Conservation (phyloP, 176 grass and related monocot genomes). For the Zoysia japonica region DNA sequence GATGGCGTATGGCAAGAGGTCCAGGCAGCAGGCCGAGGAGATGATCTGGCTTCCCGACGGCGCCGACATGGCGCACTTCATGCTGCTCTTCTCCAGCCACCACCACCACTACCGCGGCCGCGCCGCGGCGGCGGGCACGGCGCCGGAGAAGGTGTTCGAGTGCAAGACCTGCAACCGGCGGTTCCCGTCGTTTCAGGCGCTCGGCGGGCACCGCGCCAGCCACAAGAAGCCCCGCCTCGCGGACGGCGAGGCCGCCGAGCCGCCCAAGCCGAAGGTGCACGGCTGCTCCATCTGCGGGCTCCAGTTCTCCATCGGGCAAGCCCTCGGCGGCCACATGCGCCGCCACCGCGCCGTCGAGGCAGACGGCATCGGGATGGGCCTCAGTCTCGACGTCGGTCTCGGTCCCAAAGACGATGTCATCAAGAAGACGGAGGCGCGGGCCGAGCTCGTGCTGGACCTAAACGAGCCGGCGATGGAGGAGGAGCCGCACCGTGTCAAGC, state of each 20-base stretch:
- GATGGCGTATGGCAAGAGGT: constrained; percentile 67
- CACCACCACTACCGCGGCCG: background rate
- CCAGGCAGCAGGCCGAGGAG: constrained; percentile 44
- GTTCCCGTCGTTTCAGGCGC: constrained; percentile 92
- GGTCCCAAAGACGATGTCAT: background rate
- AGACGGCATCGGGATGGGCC: constrained; percentile 25
- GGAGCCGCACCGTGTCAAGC: constrained; percentile 37
- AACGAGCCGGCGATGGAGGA: constrained; percentile 63
- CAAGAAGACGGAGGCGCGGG: constrained; percentile 5
- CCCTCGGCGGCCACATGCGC: constrained; percentile 94
- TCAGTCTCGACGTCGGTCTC: constrained; percentile 20
- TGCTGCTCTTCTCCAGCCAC: constrained; percentile 63
- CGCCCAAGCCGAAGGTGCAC: constrained; percentile 72
- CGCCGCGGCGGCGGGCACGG: background rate
- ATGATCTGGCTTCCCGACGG: constrained; percentile 46
- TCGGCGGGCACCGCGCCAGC: constrained; percentile 92
- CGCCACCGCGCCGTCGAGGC: constrained; percentile 59
- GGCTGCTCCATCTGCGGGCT: constrained; percentile 93
- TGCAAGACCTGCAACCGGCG: constrained; percentile 87
- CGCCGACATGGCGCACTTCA: constrained; percentile 58
- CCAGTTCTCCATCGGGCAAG: constrained; percentile 91
- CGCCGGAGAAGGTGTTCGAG: constrained; percentile 70
- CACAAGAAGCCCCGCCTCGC: constrained; percentile 76
- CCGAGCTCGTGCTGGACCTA: constrained; percentile 51
- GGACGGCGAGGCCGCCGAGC: constrained; percentile 33